phyloP scores from a whole-genome alignment of 306 rosid species.

The Vicia villosa region DNA sequence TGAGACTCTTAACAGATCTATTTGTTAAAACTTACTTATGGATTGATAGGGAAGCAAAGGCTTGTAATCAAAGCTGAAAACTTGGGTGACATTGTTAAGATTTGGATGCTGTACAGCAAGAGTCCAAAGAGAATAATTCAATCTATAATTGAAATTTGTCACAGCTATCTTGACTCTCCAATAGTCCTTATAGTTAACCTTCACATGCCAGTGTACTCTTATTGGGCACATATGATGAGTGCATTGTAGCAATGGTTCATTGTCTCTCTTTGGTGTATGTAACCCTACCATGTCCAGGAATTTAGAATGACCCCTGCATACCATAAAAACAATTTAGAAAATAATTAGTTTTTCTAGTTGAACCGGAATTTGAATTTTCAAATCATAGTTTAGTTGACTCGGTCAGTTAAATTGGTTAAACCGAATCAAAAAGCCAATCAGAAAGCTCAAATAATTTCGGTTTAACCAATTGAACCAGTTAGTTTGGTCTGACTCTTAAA shows the following conservation, averaged over 20 bases:
- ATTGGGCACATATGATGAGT: conserved; percentile 96
- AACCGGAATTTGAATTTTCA: no score
- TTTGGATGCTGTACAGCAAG: conserved; percentile 91
- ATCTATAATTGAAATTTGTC: conserved; percentile 76
- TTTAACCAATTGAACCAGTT: not conserved
- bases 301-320: conserved; percentile 65
- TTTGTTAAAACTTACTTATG: conserved; percentile 61
- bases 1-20: no score
- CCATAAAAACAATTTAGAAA: conserved; percentile 28
- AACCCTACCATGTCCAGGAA: conserved; percentile 52
- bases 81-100: conserved; percentile 86
- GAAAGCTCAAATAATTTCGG: not conserved
- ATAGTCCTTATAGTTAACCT: conserved; percentile 79
- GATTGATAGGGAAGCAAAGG: conserved; percentile 72
- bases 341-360: not conserved
- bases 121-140: conserved; percentile 86
- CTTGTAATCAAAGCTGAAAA: conserved; percentile 90
- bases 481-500: not conserved
- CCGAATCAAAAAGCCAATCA: not conserved
- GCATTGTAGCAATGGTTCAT: conserved; percentile 70
- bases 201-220: conserved; percentile 93
- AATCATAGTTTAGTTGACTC: no score
- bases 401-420: no score
- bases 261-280: conserved; percentile 70
- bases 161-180: conserved; percentile 85